Evolutionary conservation across 768 basidiomycete genomes (phyloP), one percentile per base, ranked within the genome.

Genomic region (Pleurotus pulmonarius): DNA sequence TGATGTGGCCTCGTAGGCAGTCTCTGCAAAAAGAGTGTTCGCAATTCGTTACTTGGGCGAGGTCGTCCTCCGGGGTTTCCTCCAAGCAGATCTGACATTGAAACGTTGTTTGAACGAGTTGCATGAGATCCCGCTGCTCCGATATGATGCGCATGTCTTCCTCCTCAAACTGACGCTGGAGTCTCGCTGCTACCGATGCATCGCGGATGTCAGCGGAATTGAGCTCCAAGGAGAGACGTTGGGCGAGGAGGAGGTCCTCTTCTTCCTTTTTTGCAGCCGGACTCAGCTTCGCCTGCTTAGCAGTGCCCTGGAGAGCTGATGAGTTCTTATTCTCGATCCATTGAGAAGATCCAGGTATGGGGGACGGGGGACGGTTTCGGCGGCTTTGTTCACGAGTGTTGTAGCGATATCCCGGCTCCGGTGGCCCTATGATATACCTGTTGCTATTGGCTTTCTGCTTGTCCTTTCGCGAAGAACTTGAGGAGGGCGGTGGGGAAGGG

Each of bases 71-170:
- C 0, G 77, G 67, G 39, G 69, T 60, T 1, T 70, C 65, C 3
- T 84, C 82, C 49, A 81, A 60, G 1, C 82, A 84, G 45, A 84
- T 71, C 4, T 66, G 64, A 59, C 83, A 84, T 29, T 69, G 60
- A 55, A 84, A 85, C 16, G 66, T 56, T 11, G 29, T 25, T 44
- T 77, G 81, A 4, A 61, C 49, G 8, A 26, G 38, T 8, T 25
- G 13, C 13, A 40, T 37, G 7, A 53, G 51, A 5, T 53, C 51
- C 20, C 38, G 16, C 18, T 53, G 51, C 13, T 53, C 51, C 24
- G 34, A 12, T 16, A 41, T 20, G 12, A 53, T n/a, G 13, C 51
- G 34, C 4, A 12, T 4, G 38, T 41, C 39, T 38, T 53, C 51
- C 8, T 64, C 65, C 37, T 82, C 76, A 34, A 69, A 79, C 34